Evolutionary conservation across 2,329 filamentous ascomycete genomes (phyloP).

Genomic region (Sordariomycetes sp.): DNA sequence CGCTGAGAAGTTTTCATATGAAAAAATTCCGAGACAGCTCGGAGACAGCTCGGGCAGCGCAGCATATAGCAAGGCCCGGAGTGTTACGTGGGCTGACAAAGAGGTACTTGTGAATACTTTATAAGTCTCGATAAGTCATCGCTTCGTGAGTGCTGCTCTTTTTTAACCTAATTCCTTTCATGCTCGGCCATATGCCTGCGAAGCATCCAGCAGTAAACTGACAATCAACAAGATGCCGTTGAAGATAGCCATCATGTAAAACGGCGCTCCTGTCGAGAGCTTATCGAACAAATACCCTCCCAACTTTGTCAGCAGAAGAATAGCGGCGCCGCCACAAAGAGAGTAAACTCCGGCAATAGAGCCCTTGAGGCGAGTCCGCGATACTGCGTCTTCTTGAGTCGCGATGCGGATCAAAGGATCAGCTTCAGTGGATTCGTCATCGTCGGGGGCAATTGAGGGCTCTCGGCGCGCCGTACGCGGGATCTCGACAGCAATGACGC

Average conservation of each 20-base stretch:
- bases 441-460: conserved; percentile 20
- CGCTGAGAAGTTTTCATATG: neutral
- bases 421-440: conserved; percentile 30
- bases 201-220: conserved; percentile 40
- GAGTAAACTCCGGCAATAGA: conserved; percentile 94
- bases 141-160: neutral
- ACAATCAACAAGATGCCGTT: conserved; percentile 63
- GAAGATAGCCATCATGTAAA: conserved; percentile 89
- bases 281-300: conserved; percentile 81
- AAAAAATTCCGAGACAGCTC: neutral
- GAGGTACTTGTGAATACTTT: neutral
- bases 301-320: conserved; percentile 82
- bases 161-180: neutral
- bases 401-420: conserved; percentile 27
- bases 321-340: conserved; percentile 80
- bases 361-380: conserved; percentile 65
- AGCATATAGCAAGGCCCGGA: neutral
- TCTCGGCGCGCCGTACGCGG: conserved; percentile 13
- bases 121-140: neutral
- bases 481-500: conserved; percentile 53
- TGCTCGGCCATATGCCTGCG: conserved; percentile 19
- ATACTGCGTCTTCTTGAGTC: conserved; percentile 22
- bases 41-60: neutral
- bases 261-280: conserved; percentile 66
- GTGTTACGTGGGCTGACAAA: neutral